phyloP scores from a whole-genome alignment of 768 basidiomycete genomes.

The Leucogyrophana mollusca region DNA sequence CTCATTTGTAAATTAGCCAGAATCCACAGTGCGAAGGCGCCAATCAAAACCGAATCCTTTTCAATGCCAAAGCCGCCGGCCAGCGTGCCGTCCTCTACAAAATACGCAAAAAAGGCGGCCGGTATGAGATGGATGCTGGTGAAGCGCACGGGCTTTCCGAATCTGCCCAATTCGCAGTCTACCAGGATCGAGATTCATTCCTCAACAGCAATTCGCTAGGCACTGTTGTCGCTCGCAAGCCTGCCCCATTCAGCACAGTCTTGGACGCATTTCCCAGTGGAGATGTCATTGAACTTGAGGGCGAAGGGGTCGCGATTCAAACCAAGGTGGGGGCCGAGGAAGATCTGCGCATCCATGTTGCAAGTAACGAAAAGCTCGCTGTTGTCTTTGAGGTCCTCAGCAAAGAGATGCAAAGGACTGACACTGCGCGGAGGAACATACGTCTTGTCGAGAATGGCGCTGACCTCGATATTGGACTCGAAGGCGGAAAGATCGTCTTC shows the following conservation, averaged over 20 bases:
- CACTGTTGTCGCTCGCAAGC: no score
- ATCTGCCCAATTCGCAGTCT: constrained; percentile 19
- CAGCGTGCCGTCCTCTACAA: constrained; percentile 7
- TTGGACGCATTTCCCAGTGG: no score
- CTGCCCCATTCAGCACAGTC: no score
- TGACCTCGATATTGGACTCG: no score
- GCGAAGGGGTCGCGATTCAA: neutral
- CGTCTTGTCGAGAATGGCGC: no score
- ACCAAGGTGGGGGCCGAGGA: neutral
- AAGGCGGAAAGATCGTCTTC: no score
- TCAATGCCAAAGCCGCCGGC: constrained; percentile 17
- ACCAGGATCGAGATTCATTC: constrained; percentile 5
- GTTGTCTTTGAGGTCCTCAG: neutral
- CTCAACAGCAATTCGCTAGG: no score
- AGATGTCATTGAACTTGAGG: no score
- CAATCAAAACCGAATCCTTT: no score
- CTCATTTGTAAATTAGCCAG: constrained; percentile 16
- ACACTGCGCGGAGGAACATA: no score
- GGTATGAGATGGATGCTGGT: constrained; percentile 22
- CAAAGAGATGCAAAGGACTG: no score
- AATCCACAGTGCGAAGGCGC: constrained; percentile 28
- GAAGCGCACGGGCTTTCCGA: constrained; percentile 21
- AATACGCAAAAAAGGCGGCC: neutral
- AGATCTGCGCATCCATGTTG: neutral
- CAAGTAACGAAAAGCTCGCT: neutral